Base-by-base conservation (phyloP, 2,329 filamentous ascomycete species). In the Furcasterigmium sp. region DNA sequence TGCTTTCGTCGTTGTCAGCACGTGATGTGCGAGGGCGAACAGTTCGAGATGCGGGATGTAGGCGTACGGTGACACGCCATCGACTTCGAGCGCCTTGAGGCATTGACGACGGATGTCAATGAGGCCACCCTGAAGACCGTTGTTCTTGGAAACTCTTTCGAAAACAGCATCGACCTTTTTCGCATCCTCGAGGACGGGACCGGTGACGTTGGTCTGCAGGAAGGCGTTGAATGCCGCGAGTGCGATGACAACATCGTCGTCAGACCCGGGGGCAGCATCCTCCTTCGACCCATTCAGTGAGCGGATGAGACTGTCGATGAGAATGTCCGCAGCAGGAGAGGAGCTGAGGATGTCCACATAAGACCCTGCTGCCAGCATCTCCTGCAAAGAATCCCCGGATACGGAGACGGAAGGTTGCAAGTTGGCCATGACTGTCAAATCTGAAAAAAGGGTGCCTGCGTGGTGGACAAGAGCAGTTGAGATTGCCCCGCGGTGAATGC, bases 51-150 rank as follows among this genome's bases (percentile, higher is more conserved):
- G 78, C 1, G 91, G 89, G 17, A 90, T 90, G 45, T 95, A 75
- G 38, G 84, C 80, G 63, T 97, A 98, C 0, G 87, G 85, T 1
- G 87, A 84, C 37, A 94, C 84, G 10, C 93, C 93, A 60, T 98
- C 93, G 1, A 89, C 74, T 19, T 84, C 80, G 8, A 97, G 72
- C 14, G 78, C 78, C 3, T 67, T 65, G n/a, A 95, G 69, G 41
- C 90, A 80, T 17, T 9, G 10, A 9, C 32, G 32, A 6, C n/a
- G 32, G 7, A 26, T 11, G 11, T 11, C 23, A 26, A 11, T 11
- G 7, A 26, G 23, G 23, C 23, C 23, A 15, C 11, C n/a, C 15
- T 34, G 39, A 4, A 44, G 29, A 6, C 43, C 39, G n/a, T 73
- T 63, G 48, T 73, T 72, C 43, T 76, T 71, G 5, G 18, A 11